Base-by-base conservation (phyloP, 2,329 filamentous ascomycete genomes). In the Colletotrichum trifolii region DNA sequence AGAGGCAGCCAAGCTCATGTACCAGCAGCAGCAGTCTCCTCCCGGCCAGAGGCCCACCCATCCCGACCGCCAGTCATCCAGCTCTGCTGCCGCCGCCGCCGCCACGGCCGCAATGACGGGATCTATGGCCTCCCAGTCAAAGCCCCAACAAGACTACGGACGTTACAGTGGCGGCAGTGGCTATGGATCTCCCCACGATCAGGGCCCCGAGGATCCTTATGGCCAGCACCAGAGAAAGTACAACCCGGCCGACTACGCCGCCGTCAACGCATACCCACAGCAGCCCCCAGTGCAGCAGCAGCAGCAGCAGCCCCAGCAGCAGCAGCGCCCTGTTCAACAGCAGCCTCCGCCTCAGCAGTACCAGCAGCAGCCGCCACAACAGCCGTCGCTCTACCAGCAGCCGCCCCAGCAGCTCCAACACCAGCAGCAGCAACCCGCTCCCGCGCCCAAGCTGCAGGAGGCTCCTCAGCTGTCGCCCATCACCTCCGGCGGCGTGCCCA, bases 181-280 rank as follows among this genome's bases (percentile, higher is more conserved):
- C 10, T 62, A 60, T 60, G 34, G 69, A 62, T 7, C 75, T n/a
- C 52, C 50, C 6, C 56, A 75, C 59, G 74, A 72, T 13, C 70
- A 72, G 17, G 53, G 61, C 9, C 69, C 70, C 8, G 65, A 74
- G 8, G 74, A 71, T 34, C 75, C 77, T 60, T 75, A 79, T 52
- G 72, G 73, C 13, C 79, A 84, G 67, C 87, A 43, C 42, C 42
- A 90, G 69, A 82, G 88, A 45, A 88, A 87, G 70, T 96, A 96
- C 75, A 92, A 96, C 74, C 92, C 92, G 35, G 88, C 87, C 33
- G 90, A 90, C 68, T 96, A 94, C 75, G 91, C 89, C 64, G 87
- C 84, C 72, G 85, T 88, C 70, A 84, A 81, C 71, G 82, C 77
- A 57, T 88, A 84, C 69, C 78, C 76, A 50, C 50, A 58, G 58